Evolutionary conservation across 2,329 filamentous ascomycete genomes (phyloP).

Genomic region (Leptographium galeiforme): DNA sequence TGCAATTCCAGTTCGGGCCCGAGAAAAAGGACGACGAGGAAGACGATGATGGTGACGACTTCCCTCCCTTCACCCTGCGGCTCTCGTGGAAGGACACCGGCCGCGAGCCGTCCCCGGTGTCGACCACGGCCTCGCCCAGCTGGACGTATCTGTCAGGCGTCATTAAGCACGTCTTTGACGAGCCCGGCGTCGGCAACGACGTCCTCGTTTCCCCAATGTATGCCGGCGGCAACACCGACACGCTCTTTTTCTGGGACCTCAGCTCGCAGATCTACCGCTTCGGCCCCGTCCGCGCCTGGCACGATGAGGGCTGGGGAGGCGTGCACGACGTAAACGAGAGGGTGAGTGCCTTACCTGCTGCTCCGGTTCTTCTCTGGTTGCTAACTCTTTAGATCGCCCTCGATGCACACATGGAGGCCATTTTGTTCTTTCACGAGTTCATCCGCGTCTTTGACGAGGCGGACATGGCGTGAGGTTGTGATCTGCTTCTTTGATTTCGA

Average conservation of each 20-base stretch:
- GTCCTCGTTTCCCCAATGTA: slow-evolving; percentile 38
- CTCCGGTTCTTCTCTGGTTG: not conserved
- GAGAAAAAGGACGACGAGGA: not conserved
- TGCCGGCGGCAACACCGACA: slow-evolving; percentile 35
- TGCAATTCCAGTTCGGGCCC: not conserved
- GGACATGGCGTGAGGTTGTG: not conserved
- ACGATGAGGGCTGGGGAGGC: slow-evolving; percentile 16
- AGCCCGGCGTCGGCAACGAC: slow-evolving; percentile 22
- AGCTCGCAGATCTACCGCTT: slow-evolving; percentile 35
- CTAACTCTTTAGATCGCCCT: not conserved
- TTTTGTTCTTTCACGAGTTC: slow-evolving; percentile 1
- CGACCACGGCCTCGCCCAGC: not conserved
- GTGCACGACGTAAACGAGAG: slow-evolving; percentile 27
- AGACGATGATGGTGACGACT: not conserved
- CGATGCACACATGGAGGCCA: not conserved
- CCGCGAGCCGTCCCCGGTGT: not conserved
- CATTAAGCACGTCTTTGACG: slow-evolving; percentile 2
- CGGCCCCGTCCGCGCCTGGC: slow-evolving; percentile 25
- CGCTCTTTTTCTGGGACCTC: slow-evolving; percentile 30
- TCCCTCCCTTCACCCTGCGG: not conserved
- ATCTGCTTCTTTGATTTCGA: not conserved
- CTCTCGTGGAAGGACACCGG: not conserved
- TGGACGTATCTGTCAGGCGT: not conserved
- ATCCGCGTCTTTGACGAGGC: slow-evolving; percentile 2
- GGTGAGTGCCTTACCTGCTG: slow-evolving; percentile 14